These are phyloP conservation scores for Psilocybe cubensis DNA, from an alignment of 768 basidiomycete species.

Conservation along the genomic window DNA sequence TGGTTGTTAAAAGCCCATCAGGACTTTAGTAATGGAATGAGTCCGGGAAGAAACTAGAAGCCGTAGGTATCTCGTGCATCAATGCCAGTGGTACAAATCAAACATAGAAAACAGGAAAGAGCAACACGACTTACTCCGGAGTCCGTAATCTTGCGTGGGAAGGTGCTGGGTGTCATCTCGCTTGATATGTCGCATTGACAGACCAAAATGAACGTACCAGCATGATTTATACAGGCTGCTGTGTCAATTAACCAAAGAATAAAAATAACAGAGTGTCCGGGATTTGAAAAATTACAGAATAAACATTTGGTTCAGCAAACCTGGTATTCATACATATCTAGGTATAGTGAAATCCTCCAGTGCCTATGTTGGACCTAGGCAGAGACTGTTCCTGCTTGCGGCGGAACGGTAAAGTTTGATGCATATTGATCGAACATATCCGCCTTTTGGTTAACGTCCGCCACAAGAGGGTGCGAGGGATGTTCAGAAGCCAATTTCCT, in stretches of 20 bases:
- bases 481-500: conserved; percentile 52
- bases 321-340: background rate
- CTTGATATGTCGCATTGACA: no score
- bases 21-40: no score
- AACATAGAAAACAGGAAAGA: background rate
- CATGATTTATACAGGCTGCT: no score
- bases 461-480: conserved; percentile 71
- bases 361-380: background rate
- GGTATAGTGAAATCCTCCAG: background rate
- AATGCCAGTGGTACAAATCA: no score
- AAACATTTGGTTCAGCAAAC: background rate
- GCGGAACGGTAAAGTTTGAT: conserved; percentile 64
- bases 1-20: background rate
- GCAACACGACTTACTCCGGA: no score
- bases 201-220: no score
- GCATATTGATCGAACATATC: conserved; percentile 65
- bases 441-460: conserved; percentile 62
- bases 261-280: no score
- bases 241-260: no score
- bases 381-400: conserved; percentile 25
- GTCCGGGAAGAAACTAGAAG: no score
- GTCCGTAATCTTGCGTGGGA: background rate
- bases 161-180: no score
- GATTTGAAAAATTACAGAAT: no score
- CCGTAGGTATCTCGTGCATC: no score